Evolutionary conservation across 768 basidiomycete species (phyloP).

Genomic region (Rhodotorula toruloides): DNA sequence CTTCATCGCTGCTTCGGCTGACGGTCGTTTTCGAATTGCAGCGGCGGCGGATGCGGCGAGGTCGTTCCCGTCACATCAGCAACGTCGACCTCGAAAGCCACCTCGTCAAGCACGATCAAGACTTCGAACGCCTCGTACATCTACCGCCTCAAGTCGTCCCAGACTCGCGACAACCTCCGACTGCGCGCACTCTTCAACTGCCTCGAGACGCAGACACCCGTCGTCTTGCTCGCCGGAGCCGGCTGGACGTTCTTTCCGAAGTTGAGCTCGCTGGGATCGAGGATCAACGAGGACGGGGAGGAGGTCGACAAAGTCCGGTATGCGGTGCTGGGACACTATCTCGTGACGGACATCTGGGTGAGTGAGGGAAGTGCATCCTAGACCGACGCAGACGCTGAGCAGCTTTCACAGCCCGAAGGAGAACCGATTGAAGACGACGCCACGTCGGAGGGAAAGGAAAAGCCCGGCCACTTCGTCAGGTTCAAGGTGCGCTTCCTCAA

Average conservation of each 20-base stretch:
- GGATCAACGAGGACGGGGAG: not conserved
- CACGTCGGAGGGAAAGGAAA: not conserved
- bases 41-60: constrained; percentile 30
- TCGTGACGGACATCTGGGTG: constrained; percentile 28
- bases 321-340: constrained; percentile 27
- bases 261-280: not conserved
- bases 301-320: not conserved
- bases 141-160: constrained; percentile 14
- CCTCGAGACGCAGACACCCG: constrained; percentile 9
- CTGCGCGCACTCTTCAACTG: constrained; percentile 34
- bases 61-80: not conserved
- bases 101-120: not conserved
- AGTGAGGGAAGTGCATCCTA: no score
- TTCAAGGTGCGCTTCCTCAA: constrained; percentile 21
- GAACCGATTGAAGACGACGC: constrained; percentile 2
- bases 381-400: not conserved
- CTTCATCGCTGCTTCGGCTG: not conserved
- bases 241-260: constrained; percentile 17
- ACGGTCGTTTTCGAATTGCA: not conserved
- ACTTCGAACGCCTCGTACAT: not conserved
- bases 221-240: constrained; percentile 28
- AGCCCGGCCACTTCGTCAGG: constrained; percentile 1
- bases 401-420: constrained; percentile 14
- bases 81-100: not conserved
- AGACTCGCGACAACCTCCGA: constrained; percentile 9